These are phyloP conservation scores for Leccinum subspadiceum DNA, from an alignment of 1,284 basidiomycete species.

Conservation along the genomic window DNA sequence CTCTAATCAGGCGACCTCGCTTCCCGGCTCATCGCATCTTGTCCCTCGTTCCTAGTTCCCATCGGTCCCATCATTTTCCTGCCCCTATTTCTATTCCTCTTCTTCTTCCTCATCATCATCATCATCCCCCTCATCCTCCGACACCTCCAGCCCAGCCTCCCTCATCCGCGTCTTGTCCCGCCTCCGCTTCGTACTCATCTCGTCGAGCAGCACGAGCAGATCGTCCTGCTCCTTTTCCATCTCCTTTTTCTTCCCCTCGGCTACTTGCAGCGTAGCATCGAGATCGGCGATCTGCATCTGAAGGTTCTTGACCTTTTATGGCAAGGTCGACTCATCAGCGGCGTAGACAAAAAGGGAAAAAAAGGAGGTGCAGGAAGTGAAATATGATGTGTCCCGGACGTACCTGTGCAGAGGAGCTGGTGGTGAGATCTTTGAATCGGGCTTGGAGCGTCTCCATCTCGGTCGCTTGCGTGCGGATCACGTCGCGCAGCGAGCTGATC, in stretches of 20 bases:
- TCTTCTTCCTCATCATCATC: conserved; percentile 37
- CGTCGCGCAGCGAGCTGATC: conserved; percentile 76
- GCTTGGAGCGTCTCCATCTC: conserved; percentile 69
- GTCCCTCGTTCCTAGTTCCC: not conserved
- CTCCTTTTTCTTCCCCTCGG: conserved; percentile 71
- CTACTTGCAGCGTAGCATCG: conserved; percentile 48
- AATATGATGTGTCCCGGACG: not conserved
- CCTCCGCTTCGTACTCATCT: conserved; percentile 82
- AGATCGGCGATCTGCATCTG: conserved; percentile 44
- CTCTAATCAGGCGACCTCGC: not conserved
- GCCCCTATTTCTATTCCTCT: conserved; percentile 1
- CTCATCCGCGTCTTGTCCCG: conserved; percentile 78
- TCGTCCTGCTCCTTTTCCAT: conserved; percentile 94
- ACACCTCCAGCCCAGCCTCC: conserved; percentile 79
- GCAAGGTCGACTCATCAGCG: not conserved
- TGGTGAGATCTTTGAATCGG: conserved; percentile 44
- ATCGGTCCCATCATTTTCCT: not conserved
- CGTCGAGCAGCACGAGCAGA: conserved; percentile 89
- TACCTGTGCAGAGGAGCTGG: conserved; percentile 42
- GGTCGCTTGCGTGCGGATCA: conserved; percentile 74
- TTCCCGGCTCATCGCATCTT: not conserved
- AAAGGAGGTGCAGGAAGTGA: not conserved
- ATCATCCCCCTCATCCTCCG: conserved; percentile 84
- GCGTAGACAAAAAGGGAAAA: not conserved
- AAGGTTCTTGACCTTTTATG: conserved; percentile 37